Conservation (phyloP, 2,329 filamentous ascomycete species). For the Fusarium sp. region DNA sequence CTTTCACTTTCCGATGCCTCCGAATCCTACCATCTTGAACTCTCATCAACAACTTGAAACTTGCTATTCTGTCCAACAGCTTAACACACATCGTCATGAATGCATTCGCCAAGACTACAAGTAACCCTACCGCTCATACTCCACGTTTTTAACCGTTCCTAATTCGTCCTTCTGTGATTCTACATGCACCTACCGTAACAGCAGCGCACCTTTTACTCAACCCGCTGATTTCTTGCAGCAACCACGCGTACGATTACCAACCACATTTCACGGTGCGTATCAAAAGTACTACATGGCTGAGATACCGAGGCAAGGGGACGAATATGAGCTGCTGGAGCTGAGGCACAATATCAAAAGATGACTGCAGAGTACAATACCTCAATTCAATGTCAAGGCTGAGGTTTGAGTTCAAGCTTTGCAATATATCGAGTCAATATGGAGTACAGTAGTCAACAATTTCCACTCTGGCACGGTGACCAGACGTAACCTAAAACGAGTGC, state of each 20-base stretch:
- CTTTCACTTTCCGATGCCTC: conserved; percentile 26
- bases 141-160: conserved; percentile 26
- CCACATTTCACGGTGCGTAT: conserved; percentile 13
- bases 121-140: conserved; percentile 31
- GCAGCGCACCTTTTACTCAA: conserved; percentile 21
- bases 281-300: not conserved
- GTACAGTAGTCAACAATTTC: not conserved
- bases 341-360: not conserved
- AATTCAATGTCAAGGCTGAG: conserved; percentile 13
- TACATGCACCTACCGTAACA: conserved; percentile 1
- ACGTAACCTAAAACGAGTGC: not conserved
- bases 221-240: conserved; percentile 24
- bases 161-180: conserved; percentile 18
- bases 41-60: not conserved
- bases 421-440: not conserved
- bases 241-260: conserved; percentile 25
- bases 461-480: not conserved
- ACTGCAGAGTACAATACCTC: not conserved
- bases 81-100: conserved; percentile 3
- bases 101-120: conserved; percentile 28
- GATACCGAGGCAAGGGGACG: not conserved
- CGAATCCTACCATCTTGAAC: conserved; percentile 10
- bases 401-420: conserved; percentile 3
- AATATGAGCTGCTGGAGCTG: not conserved
- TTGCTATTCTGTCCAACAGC: not conserved